Conservation (phyloP, 2,329 filamentous ascomycete species). For the Juglanconis oblonga region DNA sequence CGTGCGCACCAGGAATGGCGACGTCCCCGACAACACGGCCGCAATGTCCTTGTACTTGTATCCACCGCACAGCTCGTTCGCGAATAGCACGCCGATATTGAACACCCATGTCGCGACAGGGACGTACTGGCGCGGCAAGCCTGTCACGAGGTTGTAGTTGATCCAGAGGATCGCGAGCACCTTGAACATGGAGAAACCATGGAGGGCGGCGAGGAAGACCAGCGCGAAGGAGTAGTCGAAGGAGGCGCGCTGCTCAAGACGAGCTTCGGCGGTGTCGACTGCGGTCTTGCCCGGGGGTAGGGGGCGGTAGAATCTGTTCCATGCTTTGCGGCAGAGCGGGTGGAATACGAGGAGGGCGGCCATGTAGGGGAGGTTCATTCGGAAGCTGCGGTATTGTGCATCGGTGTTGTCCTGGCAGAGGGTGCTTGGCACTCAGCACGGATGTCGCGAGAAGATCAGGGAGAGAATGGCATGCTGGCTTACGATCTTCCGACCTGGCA, state of each 20-base stretch:
- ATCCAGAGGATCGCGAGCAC: slow-evolving; percentile 74
- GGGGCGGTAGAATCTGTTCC: slow-evolving; percentile 53
- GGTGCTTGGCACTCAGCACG: neutral
- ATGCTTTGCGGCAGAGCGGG: slow-evolving; percentile 71
- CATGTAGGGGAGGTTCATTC: slow-evolving; percentile 82
- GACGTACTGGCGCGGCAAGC: slow-evolving; percentile 66
- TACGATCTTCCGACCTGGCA: slow-evolving; percentile 86
- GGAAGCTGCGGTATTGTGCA: slow-evolving; percentile 80
- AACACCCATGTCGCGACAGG: slow-evolving; percentile 83
- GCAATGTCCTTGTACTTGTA: slow-evolving; percentile 70
- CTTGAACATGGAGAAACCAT: slow-evolving; percentile 84
- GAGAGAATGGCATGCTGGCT: slow-evolving; percentile 28
- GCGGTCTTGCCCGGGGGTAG: slow-evolving; percentile 29
- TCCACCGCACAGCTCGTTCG: slow-evolving; percentile 80
- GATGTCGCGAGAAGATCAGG: neutral
- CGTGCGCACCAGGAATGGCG: slow-evolving; percentile 20
- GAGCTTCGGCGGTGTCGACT: slow-evolving; percentile 46
- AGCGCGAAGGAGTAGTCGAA: slow-evolving; percentile 84
- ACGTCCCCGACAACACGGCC: slow-evolving; percentile 38
- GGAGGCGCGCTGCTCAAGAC: slow-evolving; percentile 66
- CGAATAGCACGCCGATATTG: slow-evolving; percentile 81
- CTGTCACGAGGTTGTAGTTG: slow-evolving; percentile 78
- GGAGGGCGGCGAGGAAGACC: slow-evolving; percentile 73
- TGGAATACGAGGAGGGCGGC: slow-evolving; percentile 71
- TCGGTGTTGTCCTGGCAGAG: slow-evolving; percentile 76